These are phyloP conservation scores for Dendrocalamus latiflorus DNA, from an alignment of 202 grass and related monocot genomes.

Conservation along the genomic window DNA sequence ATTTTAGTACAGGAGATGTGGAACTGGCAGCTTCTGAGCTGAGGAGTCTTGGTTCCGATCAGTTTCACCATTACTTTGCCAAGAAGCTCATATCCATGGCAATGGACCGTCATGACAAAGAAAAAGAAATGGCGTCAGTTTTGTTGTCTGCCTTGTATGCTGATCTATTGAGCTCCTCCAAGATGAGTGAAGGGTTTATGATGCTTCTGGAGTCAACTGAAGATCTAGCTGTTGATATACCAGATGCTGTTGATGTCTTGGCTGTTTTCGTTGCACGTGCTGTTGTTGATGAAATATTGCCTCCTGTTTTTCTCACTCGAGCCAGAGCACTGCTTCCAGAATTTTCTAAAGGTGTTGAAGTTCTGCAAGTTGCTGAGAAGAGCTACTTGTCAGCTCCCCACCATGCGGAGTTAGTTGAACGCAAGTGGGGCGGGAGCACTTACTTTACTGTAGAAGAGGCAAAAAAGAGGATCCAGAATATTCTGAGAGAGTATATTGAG, in stretches of 20 bases:
- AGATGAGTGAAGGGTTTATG: slow-evolving; percentile 81
- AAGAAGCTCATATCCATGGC: slow-evolving; percentile 97
- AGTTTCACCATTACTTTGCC: slow-evolving; percentile 73
- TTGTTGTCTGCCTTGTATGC: slow-evolving; percentile 80
- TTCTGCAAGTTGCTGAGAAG: slow-evolving; percentile 70
- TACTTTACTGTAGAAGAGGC: slow-evolving; percentile 76
- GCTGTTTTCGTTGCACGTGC: slow-evolving; percentile 84
- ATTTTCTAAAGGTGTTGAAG: slow-evolving; percentile 66
- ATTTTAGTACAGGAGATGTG: too few relatives aligned
- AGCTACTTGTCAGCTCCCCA: slow-evolving; percentile 91
- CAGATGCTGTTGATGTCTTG: slow-evolving; percentile 66
- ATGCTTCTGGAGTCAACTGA: slow-evolving; percentile 78
- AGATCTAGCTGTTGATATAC: slow-evolving; percentile 87
- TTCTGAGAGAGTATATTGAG: slow-evolving; percentile 74
- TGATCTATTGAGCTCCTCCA: slow-evolving; percentile 58
- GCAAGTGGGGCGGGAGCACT: slow-evolving; percentile 82
- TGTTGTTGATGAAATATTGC: too few relatives aligned
- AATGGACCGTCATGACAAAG: slow-evolving; percentile 96
- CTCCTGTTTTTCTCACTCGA: too few relatives aligned
- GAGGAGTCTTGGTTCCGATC: slow-evolving; percentile 57
- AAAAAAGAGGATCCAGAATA: slow-evolving; percentile 72
- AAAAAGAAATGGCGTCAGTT: slow-evolving; percentile 98
- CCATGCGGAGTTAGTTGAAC: slow-evolving; percentile 78
- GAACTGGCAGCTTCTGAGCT: slow-evolving; percentile 68
- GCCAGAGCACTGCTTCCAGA: slow-evolving; percentile 53